phyloP scores from a whole-genome alignment of 495 filamentous ascomycete genomes.

The Sabuloglossum arenarium region DNA sequence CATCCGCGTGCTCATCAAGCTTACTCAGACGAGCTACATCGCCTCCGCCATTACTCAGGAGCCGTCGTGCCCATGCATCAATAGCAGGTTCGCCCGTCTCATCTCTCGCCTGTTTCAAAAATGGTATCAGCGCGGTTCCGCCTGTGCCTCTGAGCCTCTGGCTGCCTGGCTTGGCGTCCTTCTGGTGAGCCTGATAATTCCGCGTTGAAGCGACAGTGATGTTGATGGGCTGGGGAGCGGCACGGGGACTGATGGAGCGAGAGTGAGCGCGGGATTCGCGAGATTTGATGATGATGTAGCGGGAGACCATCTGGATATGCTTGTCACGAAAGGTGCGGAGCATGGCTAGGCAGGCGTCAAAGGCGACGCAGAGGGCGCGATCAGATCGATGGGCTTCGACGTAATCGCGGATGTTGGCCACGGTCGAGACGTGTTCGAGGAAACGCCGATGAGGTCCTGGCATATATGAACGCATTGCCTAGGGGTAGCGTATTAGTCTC shows the following conservation, averaged over 20 bases:
- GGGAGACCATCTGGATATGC: conserved; percentile 88
- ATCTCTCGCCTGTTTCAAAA: conserved; percentile 84
- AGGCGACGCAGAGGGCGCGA: conserved; percentile 50
- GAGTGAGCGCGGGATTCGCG: conserved; percentile 30
- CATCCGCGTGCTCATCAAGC: conserved; percentile 38
- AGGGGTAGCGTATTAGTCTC: conserved; percentile 2
- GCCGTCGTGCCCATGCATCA: conserved; percentile 54
- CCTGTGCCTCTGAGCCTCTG: conserved; percentile 73
- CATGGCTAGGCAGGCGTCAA: conserved; percentile 81
- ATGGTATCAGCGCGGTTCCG: conserved; percentile 79
- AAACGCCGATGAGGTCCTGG: conserved; percentile 81
- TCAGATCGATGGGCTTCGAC: conserved; percentile 45
- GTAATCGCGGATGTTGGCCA: conserved; percentile 78
- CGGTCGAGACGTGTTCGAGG: conserved; percentile 51
- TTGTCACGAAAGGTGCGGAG: conserved; percentile 77
- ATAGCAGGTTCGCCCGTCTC: conserved; percentile 89
- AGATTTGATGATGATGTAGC: conserved; percentile 73
- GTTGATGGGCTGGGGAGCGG: conserved; percentile 24
- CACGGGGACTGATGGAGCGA: conserved; percentile 24
- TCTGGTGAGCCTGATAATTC: conserved; percentile 6
- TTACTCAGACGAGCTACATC: conserved; percentile 32
- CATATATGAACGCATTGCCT: conserved; percentile 93
- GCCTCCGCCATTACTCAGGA: conserved; percentile 35
- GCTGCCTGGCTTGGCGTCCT: conserved; percentile 8
- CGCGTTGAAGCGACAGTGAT: conserved; percentile 25